These are phyloP conservation scores for Akebia trifoliata DNA, from an alignment of 164 flowering plant species.

Conservation along the genomic window DNA sequence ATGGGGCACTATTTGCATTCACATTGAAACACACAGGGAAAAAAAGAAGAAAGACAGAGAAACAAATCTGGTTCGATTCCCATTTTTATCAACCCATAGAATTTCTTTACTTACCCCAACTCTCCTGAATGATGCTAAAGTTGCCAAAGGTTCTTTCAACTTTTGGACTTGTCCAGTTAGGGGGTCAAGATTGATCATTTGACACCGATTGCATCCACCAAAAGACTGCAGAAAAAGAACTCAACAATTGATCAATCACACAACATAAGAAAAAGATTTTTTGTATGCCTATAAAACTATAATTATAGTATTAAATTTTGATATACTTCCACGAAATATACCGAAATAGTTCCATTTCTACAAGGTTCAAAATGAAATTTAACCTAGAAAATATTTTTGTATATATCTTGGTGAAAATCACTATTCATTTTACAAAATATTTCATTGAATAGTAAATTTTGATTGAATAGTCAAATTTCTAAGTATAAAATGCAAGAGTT, in stretches of 20 bases:
- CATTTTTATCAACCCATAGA: background rate
- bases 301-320: too few relatives aligned
- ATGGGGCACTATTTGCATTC: background rate
- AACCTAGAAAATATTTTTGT: too few relatives aligned
- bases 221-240: constrained; percentile 47
- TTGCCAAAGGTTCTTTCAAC: constrained; percentile 79
- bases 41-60: background rate
- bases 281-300: background rate
- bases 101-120: constrained; percentile 42
- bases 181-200: constrained; percentile 63
- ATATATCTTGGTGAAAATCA: too few relatives aligned
- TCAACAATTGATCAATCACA: background rate
- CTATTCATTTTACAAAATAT: too few relatives aligned
- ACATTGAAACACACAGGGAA: background rate
- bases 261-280: background rate
- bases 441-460: too few relatives aligned
- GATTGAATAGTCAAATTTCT: too few relatives aligned
- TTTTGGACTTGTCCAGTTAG: constrained; percentile 35
- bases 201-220: constrained; percentile 97
- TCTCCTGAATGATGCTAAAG: constrained; percentile 84
- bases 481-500: too few relatives aligned
- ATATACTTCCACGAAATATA: too few relatives aligned
- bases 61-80: background rate
- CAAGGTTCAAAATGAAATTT: too few relatives aligned
- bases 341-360: too few relatives aligned